These are phyloP conservation scores for Pseudocercospora eumusae DNA, from an alignment of 2,329 filamentous ascomycete species.

Conservation along the genomic window DNA sequence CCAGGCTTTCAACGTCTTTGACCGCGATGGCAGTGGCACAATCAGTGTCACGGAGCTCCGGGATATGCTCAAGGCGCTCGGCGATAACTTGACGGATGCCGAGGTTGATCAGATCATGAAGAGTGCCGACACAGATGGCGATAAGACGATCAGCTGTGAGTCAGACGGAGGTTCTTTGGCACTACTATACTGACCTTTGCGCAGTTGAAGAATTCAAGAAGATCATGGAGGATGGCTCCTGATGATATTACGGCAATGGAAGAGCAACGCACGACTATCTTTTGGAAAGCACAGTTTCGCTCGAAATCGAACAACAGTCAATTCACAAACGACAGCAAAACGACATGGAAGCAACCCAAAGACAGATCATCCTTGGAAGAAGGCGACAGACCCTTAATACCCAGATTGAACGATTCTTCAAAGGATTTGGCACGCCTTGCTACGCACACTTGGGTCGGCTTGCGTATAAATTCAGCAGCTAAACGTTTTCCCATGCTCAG, in stretches of 20 bases:
- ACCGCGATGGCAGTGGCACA: constrained; percentile 23
- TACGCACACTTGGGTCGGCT: background rate
- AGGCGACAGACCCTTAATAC: background rate
- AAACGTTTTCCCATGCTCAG: background rate
- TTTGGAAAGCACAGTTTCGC: background rate
- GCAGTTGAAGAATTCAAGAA: constrained; percentile 26
- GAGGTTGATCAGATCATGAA: constrained; percentile 26
- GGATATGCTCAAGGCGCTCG: constrained; percentile 24
- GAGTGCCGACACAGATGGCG: constrained; percentile 24
- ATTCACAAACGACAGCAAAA: background rate
- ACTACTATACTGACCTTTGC: background rate
- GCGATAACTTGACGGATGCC: constrained; percentile 22
- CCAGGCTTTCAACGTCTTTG: constrained; percentile 24
- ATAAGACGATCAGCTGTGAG: constrained; percentile 24
- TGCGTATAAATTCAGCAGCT: background rate
- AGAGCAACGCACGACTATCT: background rate
- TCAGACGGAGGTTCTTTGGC: background rate
- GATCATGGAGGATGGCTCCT: constrained; percentile 21
- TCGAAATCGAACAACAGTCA: background rate
- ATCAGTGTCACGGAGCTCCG: constrained; percentile 23
- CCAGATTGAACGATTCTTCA: background rate
- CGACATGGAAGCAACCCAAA: background rate
- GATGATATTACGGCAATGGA: background rate
- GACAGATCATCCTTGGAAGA: background rate
- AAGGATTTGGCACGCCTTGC: background rate